Evolutionary conservation across 2,329 filamentous ascomycete species (phyloP).

Genomic region (Setomelanomma holmii): DNA sequence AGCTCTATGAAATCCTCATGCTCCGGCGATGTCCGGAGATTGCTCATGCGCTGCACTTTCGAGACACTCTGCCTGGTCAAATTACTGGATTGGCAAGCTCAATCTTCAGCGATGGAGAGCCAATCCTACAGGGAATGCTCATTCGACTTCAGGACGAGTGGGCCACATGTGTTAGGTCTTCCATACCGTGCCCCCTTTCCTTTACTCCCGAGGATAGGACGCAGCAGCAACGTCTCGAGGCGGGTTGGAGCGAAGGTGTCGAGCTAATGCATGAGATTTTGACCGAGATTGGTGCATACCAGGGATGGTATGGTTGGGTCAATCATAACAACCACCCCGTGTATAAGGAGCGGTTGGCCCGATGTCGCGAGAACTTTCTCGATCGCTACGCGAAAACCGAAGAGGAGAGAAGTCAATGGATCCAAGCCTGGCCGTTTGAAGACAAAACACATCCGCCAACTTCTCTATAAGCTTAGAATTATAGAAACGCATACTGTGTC

Average conservation of each 20-base stretch:
- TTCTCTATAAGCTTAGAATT: not conserved
- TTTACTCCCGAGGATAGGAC: slow-evolving; percentile 21
- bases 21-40: slow-evolving; percentile 21
- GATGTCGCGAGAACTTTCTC: slow-evolving; percentile 26
- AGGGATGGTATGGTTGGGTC: slow-evolving; percentile 34
- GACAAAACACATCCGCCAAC: slow-evolving; percentile 11
- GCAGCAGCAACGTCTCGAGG: slow-evolving; percentile 22
- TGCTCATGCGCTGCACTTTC: slow-evolving; percentile 19
- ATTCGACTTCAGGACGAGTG: slow-evolving; percentile 26
- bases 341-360: slow-evolving; percentile 24
- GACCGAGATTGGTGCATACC: slow-evolving; percentile 24
- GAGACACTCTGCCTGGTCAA: slow-evolving; percentile 18
- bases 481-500: not conserved
- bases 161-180: slow-evolving; percentile 10
- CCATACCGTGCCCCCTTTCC: slow-evolving; percentile 25
- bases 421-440: slow-evolving; percentile 23
- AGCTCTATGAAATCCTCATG: slow-evolving; percentile 25
- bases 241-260: slow-evolving; percentile 26
- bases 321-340: slow-evolving; percentile 27
- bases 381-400: slow-evolving; percentile 21
- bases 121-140: slow-evolving; percentile 22
- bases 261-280: slow-evolving; percentile 29
- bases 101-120: slow-evolving; percentile 25
- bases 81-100: slow-evolving; percentile 22
- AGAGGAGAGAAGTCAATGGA: slow-evolving; percentile 26